Percentiles rank a stretch among this genome's conserved stretches.
Evolutionary conservation across 148 eudicot species (phyloP).

Genomic region (Chenopodium berlandieri): DNA sequence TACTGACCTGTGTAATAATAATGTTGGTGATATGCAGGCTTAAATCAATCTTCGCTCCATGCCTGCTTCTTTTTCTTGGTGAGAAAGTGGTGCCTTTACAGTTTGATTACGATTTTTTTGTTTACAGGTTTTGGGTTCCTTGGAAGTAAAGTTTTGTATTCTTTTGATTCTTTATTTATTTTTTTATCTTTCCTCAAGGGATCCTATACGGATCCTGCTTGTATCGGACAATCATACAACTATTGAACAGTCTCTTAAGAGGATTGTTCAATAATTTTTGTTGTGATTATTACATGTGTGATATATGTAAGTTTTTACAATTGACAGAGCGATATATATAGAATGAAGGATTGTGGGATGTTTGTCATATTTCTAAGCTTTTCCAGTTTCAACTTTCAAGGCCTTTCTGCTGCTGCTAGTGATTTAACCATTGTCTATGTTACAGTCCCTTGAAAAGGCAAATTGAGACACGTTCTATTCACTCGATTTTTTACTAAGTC

Average conservation of each 20-base stretch:
- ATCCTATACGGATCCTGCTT: neutral
- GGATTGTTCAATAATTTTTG: neutral
- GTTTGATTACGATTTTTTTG: neutral
- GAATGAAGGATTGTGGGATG: neutral
- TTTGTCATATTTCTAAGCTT: neutral
- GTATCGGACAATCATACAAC: neutral
- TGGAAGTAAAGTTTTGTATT: slow-evolving; percentile 19
- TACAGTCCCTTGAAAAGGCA: neutral
- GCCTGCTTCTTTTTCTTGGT: neutral
- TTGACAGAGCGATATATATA: neutral
- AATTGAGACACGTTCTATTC: neutral
- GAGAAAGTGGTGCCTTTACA: neutral
- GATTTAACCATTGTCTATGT: too few species aligned
- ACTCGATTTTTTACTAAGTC: neutral
- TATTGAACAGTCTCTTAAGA: neutral
- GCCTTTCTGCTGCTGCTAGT: neutral
- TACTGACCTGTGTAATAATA: neutral
- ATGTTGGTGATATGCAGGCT: slow-evolving; percentile 20
- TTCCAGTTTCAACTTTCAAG: neutral
- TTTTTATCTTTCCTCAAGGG: neutral
- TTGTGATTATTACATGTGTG: neutral
- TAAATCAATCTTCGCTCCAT: neutral
- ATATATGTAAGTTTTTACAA: neutral
- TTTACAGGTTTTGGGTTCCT: slow-evolving; percentile 1
- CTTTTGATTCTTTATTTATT: slow-evolving; percentile 27